Evolutionary conservation across 2,329 filamentous ascomycete genomes (phyloP).

Genomic region (Cadophora sp.): DNA sequence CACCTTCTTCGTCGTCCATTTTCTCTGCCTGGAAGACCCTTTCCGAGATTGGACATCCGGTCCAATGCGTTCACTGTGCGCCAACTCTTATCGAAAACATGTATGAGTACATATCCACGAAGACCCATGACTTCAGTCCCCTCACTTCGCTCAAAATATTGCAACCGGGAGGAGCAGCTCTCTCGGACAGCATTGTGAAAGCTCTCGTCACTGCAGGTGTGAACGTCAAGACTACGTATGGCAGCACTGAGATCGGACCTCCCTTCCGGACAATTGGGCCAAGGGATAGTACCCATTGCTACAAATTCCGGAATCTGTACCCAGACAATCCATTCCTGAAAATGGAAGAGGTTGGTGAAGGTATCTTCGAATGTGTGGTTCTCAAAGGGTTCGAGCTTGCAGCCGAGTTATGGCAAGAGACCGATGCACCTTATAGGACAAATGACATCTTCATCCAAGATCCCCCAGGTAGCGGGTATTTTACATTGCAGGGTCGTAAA

Average conservation of each 20-base stretch:
- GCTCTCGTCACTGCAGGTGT: constrained; percentile 38
- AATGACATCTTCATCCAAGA: constrained; percentile 45
- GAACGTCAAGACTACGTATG: constrained; percentile 46
- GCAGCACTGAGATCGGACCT: constrained; percentile 45
- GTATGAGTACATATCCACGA: constrained; percentile 42
- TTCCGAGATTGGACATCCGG: constrained; percentile 37
- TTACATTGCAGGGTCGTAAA: constrained; percentile 41
- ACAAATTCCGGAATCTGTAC: constrained; percentile 40
- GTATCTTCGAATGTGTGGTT: constrained; percentile 43
- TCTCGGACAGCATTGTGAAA: constrained; percentile 39
- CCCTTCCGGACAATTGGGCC: constrained; percentile 42
- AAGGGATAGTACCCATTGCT: constrained; percentile 39
- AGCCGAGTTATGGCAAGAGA: constrained; percentile 43
- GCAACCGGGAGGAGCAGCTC: constrained; percentile 43
- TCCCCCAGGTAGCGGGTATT: constrained; percentile 42
- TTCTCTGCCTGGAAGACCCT: constrained; percentile 41
- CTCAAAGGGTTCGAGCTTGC: constrained; percentile 44
- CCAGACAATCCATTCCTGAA: constrained; percentile 39
- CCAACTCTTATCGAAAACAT: constrained; percentile 44
- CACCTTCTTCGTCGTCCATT: constrained; percentile 40
- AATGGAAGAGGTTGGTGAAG: constrained; percentile 42
- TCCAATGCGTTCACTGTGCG: constrained; percentile 43
- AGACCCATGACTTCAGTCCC: constrained; percentile 40
- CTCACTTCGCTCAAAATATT: constrained; percentile 42
- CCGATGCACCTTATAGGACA: constrained; percentile 41